These are phyloP conservation scores for Hymenoscyphus scutula DNA, from an alignment of 2,329 filamentous ascomycete species.

Conservation along the genomic window DNA sequence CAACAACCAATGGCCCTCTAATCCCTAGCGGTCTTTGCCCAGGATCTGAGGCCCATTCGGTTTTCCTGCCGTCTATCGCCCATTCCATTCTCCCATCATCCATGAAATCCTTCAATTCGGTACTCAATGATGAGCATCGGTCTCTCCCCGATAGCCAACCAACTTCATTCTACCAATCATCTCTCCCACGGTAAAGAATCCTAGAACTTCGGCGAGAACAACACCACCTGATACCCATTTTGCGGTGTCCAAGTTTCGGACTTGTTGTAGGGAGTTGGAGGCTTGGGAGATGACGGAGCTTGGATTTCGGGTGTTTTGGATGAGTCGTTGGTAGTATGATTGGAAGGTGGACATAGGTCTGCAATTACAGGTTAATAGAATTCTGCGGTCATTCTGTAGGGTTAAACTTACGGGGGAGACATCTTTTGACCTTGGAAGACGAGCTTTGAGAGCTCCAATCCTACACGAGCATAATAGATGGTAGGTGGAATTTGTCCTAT, in stretches of 20 bases:
- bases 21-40: conserved; percentile 13
- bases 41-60: conserved; percentile 11
- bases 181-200: conserved; percentile 97
- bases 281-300: conserved; percentile 51
- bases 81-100: conserved; percentile 1
- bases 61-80: conserved; percentile 16
- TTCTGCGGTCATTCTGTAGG: neutral
- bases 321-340: conserved; percentile 74
- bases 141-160: conserved; percentile 81
- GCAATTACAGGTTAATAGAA: conserved; percentile 7
- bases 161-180: conserved; percentile 96
- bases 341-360: conserved; percentile 83
- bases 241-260: conserved; percentile 68
- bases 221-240: conserved; percentile 75
- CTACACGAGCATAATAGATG: conserved; percentile 89
- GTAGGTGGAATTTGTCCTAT: conserved; percentile 81
- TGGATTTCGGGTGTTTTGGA: conserved; percentile 71
- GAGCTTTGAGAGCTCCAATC: conserved; percentile 81
- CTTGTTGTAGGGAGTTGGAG: conserved; percentile 54
- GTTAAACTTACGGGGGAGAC: conserved; percentile 79
- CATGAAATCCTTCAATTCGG: neutral
- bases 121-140: conserved; percentile 53
- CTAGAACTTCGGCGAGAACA: conserved; percentile 79
- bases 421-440: conserved; percentile 88
- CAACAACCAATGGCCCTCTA: conserved; percentile 13